Base-by-base conservation (phyloP, 345 rosid genomes). In the Gossypium arboreum region DNA sequence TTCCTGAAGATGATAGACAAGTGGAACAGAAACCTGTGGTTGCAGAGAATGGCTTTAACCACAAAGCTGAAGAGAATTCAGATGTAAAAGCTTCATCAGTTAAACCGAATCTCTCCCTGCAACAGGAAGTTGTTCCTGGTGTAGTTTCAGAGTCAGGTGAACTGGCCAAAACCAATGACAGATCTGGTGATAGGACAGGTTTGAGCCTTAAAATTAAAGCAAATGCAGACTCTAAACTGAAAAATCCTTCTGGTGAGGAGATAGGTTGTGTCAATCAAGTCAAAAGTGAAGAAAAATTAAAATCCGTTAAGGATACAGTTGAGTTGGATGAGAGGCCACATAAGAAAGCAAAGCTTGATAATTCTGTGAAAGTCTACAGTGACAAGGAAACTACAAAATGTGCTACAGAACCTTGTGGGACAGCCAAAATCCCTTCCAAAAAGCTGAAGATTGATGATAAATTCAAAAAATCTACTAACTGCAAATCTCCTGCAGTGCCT, bases 271-370 rank as follows among this genome's bases (percentile, higher is more conserved):
- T 62, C n/a, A 41, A 52, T 52, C 71, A 68, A 18, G 47, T 58
- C 58, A 71, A 77, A 81, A 67, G 64, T 79, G 78, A 78, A 61
- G 86, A 81, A 56, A 82, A 73, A 48, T 73, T 71, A 25, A 80
- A 84, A 76, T 48, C 69, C 63, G 48, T 58, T 18, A 74, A 77
- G 73, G 88, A 75, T 67, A 68, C 24, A 11, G 66, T 73, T 75
- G 84, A 79, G 73, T 75, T 76, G 73, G 83, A 78, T 73, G 51
- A 48, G 27, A 83, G 90, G 83, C 86, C 88, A 57, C 75, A 13
- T 61, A 90, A 92, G 85, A 86, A 79, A 80, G 83, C 72, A 50
- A 90, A 85, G 81, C 75, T 85, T 73, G 87, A 84, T 72, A 67
- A 77, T 72, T 61, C 74, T 71, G 71, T 56, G 65, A 78, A 70